A percentile compares a stretch with the other conserved stretches of the same genome.
These are phyloP conservation scores for Lactarius vividus DNA, from an alignment of 768 basidiomycete genomes.

Conservation along the genomic window DNA sequence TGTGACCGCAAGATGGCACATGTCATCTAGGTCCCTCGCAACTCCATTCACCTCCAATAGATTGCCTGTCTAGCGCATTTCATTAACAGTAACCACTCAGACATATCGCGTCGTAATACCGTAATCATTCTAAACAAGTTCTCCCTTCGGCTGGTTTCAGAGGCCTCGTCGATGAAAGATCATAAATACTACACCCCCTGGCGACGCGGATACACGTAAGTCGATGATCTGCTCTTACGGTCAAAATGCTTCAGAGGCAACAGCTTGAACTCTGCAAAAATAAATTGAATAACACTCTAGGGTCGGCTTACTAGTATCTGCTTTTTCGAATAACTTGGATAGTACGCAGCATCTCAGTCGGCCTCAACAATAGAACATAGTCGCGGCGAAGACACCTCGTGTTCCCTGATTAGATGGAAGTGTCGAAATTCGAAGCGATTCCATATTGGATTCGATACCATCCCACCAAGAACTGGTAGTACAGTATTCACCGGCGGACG, in stretches of 20 bases:
- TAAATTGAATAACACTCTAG: background rate
- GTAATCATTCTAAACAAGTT: background rate
- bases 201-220: background rate
- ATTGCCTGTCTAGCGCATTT: background rate
- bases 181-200: background rate
- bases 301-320: background rate
- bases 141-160: background rate
- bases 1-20: slow-evolving; percentile 2
- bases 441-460: background rate
- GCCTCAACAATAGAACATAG: background rate
- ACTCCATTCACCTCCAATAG: background rate
- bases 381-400: background rate
- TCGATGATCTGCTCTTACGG: background rate
- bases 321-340: background rate
- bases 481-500: background rate
- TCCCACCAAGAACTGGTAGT: background rate
- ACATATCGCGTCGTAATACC: background rate
- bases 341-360: background rate
- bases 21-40: slow-evolving; percentile 1
- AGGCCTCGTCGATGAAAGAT: background rate
- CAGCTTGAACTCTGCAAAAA: background rate
- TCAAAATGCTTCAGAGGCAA: background rate
- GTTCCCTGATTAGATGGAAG: background rate
- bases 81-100: background rate
- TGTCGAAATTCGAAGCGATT: background rate